phyloP scores from a whole-genome alignment of 106 monocot genomes.

The Dendrobium nobile region DNA sequence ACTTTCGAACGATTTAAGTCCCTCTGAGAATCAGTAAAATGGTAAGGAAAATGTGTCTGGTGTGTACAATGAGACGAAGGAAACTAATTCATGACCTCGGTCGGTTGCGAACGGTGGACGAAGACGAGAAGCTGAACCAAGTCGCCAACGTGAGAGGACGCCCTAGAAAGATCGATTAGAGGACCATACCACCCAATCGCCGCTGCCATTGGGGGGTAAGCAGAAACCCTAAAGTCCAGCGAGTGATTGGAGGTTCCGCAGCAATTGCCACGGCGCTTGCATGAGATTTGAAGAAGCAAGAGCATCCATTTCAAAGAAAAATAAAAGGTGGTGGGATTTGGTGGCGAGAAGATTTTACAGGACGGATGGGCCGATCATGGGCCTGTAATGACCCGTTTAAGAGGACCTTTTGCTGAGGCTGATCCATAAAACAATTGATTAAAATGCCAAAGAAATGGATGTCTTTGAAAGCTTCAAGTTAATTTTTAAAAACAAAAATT shows the following conservation, averaged over 20 bases:
- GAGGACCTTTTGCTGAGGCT: no score
- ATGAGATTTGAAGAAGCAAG: no score
- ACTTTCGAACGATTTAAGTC: neutral
- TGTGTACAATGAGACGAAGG: neutral
- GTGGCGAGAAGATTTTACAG: no score
- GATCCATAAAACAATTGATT: no score
- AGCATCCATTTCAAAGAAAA: no score
- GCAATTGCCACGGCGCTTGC: no score
- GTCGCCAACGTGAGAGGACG: conserved; percentile 29
- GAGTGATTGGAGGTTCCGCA: neutral
- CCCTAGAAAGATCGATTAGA: conserved; percentile 49
- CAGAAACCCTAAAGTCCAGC: neutral
- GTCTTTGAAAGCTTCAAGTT: no score
- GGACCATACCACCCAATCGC: conserved; percentile 64
- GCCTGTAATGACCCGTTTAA: no score
- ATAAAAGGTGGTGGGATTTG: no score
- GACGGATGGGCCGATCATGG: no score
- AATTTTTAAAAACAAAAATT: no score
- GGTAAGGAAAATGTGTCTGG: neutral
- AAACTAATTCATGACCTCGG: conserved; percentile 16
- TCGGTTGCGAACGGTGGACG: conserved; percentile 25
- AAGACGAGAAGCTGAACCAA: conserved; percentile 57
- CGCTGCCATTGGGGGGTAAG: neutral
- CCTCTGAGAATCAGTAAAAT: neutral
- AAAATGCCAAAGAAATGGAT: no score